These are phyloP conservation scores for Botrytis fragariae DNA, from an alignment of 2,329 filamentous ascomycete species.

Conservation along the genomic window DNA sequence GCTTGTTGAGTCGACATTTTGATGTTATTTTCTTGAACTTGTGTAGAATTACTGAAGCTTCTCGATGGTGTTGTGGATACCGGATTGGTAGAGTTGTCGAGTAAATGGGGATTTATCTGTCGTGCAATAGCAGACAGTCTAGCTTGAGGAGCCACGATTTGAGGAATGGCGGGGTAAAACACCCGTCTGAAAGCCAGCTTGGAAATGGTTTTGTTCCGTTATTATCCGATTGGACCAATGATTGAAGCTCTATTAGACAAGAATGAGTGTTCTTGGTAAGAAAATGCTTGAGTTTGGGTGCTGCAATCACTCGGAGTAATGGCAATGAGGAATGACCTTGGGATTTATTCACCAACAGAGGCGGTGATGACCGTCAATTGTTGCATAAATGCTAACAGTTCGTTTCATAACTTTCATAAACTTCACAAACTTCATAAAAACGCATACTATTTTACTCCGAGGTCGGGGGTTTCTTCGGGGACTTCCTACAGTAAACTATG, in stretches of 20 bases:
- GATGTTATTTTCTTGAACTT: constrained; percentile 11
- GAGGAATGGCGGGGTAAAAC: constrained; percentile 25
- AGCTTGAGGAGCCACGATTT: constrained; percentile 24
- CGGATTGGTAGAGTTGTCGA: not conserved
- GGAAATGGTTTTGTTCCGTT: not conserved
- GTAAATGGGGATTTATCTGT: constrained; percentile 33
- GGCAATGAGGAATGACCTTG: not conserved
- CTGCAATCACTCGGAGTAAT: not conserved
- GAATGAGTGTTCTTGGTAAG: not conserved
- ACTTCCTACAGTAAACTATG: not conserved
- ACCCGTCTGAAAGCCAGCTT: constrained; percentile 18
- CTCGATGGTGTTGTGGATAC: not conserved
- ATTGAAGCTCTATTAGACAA: not conserved
- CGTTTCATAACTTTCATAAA: constrained; percentile 6
- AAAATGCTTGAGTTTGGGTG: not conserved
- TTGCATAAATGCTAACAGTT: not conserved
- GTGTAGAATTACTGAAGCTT: constrained; percentile 20
- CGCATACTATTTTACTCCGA: constrained; percentile 8
- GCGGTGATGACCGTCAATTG: not conserved
- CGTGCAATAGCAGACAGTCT: constrained; percentile 40
- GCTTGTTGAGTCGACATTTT: constrained; percentile 60
- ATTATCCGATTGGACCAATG: constrained; percentile 17
- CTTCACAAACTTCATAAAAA: not conserved
- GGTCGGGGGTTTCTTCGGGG: not conserved
- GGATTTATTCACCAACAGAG: not conserved